Conservation (phyloP, 352 stramenopile genomes). For the Pythium aquatile region DNA sequence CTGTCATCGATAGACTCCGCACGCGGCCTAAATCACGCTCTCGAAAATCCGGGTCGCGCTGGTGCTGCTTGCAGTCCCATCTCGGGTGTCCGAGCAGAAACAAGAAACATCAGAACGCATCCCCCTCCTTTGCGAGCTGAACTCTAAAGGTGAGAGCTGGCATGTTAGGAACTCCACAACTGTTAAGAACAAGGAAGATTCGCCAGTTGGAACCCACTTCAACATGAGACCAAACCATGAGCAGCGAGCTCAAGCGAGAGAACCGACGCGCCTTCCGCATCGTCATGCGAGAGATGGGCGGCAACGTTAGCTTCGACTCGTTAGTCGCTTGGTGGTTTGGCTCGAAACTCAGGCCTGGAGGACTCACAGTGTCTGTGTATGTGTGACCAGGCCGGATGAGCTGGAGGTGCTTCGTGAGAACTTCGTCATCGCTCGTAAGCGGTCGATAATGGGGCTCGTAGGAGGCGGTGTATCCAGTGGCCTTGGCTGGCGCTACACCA, state of each 20-base stretch:
- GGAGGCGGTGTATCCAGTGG: slow-evolving; percentile 9
- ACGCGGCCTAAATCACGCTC: background rate
- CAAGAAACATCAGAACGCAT: background rate
- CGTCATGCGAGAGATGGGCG: slow-evolving; percentile 22
- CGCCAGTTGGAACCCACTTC: slow-evolving; percentile 8
- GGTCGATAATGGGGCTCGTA: slow-evolving; percentile 14
- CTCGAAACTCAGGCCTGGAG: background rate
- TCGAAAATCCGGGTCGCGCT: background rate
- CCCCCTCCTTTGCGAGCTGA: background rate
- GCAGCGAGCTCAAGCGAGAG: slow-evolving; percentile 20
- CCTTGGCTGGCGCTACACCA: slow-evolving; percentile 18
- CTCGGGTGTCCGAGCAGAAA: background rate
- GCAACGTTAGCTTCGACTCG: slow-evolving; percentile 20
- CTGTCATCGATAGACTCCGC: background rate
- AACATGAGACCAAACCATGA: slow-evolving; percentile 3
- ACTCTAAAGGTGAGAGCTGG: background rate
- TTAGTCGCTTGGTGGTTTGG: background rate
- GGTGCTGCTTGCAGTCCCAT: background rate
- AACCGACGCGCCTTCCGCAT: slow-evolving; percentile 19
- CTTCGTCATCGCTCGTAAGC: slow-evolving; percentile 13
- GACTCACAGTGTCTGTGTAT: too few species aligned
- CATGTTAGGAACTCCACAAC: background rate
- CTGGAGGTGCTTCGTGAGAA: slow-evolving; percentile 22
- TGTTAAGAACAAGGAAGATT: background rate
- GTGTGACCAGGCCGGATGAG: slow-evolving; percentile 17